Base-by-base conservation (phyloP, 192 early-diverging fungal species). In the Pilaira anomala region DNA sequence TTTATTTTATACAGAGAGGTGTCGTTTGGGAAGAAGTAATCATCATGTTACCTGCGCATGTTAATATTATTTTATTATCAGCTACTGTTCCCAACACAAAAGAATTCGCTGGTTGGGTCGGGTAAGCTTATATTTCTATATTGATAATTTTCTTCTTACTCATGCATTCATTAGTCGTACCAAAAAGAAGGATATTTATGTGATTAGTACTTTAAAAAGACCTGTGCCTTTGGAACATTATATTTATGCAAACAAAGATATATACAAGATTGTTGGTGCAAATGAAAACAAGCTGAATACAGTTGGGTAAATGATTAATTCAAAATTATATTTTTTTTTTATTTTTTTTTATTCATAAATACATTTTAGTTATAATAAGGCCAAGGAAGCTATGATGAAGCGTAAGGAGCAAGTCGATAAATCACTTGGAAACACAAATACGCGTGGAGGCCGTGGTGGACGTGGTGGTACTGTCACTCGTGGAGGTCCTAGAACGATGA, bases 1-100 rank as follows among this genome's bases (percentile, higher is more conserved):
- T 22, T 29, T 18, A 26, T 12, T 28, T 74, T 45, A 58, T 44
- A 40, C 25, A 90, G 88, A 77, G 89, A 65, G 97, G 97, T 54
- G 95, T 99, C 1, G 97, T 99, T 2, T 99, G 97, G 97, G 97
- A 99, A 77, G 97, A 99, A 75, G 94, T 97, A 26, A 99, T 99
- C 61, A 97, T 98, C 66, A 97, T 99, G 95, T 78, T 99, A 11
- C 97, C 97, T 3, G 83, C 89, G 0, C 95, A 99, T 76, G 88
- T 99, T 2, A 94, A 80, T 13, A 76, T 99, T n/a, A 94, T 99
- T 62, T 74, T 99, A 46, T 77, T 99, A 30, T 97, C 94, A 13
- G 97, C 97, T 0, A 99, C 97, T 12, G 94, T 99, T 4, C 95
- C 97, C 33, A 99, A 99, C 74, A 95, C 95, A 3, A 86, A 85